Evolutionary conservation across 495 filamentous ascomycete species (phyloP).

Genomic region (Aspergillus asperescens): DNA sequence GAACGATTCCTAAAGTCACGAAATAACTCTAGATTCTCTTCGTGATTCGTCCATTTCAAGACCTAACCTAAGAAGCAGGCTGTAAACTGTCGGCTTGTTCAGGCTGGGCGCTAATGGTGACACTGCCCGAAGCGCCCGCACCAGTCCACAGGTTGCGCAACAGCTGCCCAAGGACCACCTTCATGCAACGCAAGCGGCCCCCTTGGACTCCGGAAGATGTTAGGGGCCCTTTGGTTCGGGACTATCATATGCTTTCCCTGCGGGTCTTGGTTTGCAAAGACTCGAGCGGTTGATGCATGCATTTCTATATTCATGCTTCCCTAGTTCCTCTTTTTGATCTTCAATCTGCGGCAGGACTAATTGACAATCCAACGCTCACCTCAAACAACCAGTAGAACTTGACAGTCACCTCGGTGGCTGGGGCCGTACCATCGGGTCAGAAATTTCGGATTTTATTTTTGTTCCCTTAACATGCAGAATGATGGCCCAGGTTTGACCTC

Average conservation of each 20-base stretch:
- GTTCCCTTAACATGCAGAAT: neutral
- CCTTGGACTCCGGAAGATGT: slow-evolving; percentile 8
- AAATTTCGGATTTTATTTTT: neutral
- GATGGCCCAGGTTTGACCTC: neutral
- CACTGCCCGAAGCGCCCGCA: slow-evolving; percentile 17
- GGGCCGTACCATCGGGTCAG: neutral
- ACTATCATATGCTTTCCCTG: slow-evolving; percentile 18
- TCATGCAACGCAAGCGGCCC: slow-evolving; percentile 13
- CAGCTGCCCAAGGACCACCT: slow-evolving; percentile 15
- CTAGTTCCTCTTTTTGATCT: slow-evolving; percentile 6
- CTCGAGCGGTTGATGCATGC: slow-evolving; percentile 16
- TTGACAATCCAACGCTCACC: slow-evolving; percentile 10
- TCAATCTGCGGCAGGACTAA: neutral
- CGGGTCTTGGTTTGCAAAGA: slow-evolving; percentile 7
- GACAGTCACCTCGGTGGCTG: slow-evolving; percentile 4
- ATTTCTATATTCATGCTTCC: slow-evolving; percentile 3
- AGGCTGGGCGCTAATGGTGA: slow-evolving; percentile 16
- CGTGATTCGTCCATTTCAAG: slow-evolving; percentile 7
- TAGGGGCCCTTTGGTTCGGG: slow-evolving; percentile 18
- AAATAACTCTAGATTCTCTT: neutral
- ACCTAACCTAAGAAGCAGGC: neutral
- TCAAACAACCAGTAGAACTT: slow-evolving; percentile 2
- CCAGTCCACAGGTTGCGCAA: slow-evolving; percentile 25
- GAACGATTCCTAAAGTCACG: neutral
- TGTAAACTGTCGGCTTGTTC: slow-evolving; percentile 8